Conservation (phyloP, 2,329 filamentous ascomycete species). For the Phialophora expanda region DNA sequence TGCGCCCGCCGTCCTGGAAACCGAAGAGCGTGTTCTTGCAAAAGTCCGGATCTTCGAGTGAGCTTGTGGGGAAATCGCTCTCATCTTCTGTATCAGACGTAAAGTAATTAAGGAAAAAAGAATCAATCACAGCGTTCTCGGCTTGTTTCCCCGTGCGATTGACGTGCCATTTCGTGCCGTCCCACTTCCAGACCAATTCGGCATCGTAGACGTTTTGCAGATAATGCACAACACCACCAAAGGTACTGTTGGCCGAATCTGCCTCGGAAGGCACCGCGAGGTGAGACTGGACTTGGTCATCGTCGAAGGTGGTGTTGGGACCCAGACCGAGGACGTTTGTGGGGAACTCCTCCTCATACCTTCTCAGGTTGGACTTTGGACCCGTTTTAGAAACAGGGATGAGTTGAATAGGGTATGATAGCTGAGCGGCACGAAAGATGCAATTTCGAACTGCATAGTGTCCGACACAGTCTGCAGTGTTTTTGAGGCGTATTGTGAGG, state of each 20-base stretch:
- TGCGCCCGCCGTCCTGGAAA: not conserved
- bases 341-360: not conserved
- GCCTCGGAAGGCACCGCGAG: not conserved
- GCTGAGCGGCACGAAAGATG: not conserved
- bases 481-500: not conserved
- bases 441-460: not conserved
- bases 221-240: not conserved
- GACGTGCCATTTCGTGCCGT: conserved; percentile 1
- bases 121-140: not conserved
- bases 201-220: not conserved
- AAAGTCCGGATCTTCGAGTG: not conserved
- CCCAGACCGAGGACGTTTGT: not conserved
- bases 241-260: not conserved
- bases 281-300: not conserved
- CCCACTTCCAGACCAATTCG: not conserved
- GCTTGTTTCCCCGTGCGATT: not conserved
- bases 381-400: not conserved
- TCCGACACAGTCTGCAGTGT: not conserved
- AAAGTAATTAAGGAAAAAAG: not conserved
- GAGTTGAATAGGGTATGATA: not conserved
- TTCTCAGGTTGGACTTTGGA: not conserved
- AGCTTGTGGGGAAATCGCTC: not conserved
- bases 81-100: too few relatives aligned
- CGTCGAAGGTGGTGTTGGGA: not conserved
- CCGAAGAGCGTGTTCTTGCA: not conserved